These are phyloP conservation scores for Mariannaea sp. DNA, from an alignment of 2,329 filamentous ascomycete species.

Conservation along the genomic window DNA sequence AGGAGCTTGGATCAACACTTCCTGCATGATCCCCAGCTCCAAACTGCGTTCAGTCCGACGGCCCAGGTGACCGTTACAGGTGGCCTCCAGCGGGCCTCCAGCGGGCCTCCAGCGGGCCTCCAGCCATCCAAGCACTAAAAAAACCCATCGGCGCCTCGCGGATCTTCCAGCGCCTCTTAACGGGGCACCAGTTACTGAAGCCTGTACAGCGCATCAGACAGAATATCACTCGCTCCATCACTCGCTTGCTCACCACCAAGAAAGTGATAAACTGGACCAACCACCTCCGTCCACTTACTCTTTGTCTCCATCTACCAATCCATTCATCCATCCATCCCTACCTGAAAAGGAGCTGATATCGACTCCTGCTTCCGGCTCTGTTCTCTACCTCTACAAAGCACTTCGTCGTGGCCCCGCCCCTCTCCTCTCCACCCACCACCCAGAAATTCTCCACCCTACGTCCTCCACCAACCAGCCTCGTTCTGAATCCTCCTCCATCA, in stretches of 20 bases:
- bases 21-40: background rate
- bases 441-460: conserved; percentile 10
- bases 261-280: conserved; percentile 11
- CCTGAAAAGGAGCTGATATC: no score
- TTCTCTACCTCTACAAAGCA: background rate
- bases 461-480: background rate
- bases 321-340: no score
- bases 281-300: background rate
- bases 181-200: no score
- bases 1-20: background rate
- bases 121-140: conserved; percentile 1
- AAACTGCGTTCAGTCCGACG: background rate
- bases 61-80: conserved; percentile 8
- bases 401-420: background rate
- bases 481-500: no score
- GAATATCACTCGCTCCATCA: no score
- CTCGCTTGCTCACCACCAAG: background rate
- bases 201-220: no score
- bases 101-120: conserved; percentile 13
- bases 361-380: background rate
- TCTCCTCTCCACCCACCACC: conserved; percentile 2
- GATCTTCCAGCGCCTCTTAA: background rate
- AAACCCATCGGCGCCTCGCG: background rate
- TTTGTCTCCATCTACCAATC: no score
- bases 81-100: conserved; percentile 13